These are phyloP conservation scores for Rhodotorula graminis DNA, from an alignment of 768 basidiomycete genomes.

Conservation along the genomic window DNA sequence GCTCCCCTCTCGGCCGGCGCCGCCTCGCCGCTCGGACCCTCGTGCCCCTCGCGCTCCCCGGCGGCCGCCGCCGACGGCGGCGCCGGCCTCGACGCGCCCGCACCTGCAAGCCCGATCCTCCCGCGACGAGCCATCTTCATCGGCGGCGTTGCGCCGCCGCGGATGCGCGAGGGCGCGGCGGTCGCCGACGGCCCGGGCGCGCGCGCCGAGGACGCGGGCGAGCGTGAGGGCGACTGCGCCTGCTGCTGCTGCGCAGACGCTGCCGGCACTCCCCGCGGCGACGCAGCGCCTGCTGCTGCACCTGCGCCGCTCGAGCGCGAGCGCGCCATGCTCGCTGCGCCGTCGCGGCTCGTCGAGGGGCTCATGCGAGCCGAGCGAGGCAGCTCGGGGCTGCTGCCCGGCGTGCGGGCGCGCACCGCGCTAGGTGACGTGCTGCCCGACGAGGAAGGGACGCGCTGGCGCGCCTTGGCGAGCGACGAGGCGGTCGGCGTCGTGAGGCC, in stretches of 20 bases:
- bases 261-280: too few relatives aligned
- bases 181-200: background rate
- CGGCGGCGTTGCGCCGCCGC: background rate
- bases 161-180: background rate
- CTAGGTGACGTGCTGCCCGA: background rate
- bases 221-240: too few relatives aligned
- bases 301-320: background rate
- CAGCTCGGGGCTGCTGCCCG: background rate
- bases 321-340: too few relatives aligned
- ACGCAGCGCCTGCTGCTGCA: too few relatives aligned
- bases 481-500: slow-evolving; percentile 23
- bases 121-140: slow-evolving; percentile 9
- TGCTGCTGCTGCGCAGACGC: background rate
- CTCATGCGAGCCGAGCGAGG: background rate
- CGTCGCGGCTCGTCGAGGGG: background rate
- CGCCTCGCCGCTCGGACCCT: background rate
- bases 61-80: background rate
- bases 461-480: slow-evolving; percentile 31
- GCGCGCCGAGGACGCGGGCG: background rate
- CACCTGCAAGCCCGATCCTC: slow-evolving; percentile 18
- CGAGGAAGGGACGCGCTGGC: background rate
- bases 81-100: background rate
- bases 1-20: background rate
- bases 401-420: background rate
- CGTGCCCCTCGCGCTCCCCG: background rate